Evolutionary conservation across 345 rosid species (phyloP).

Genomic region (Clausena lansium): DNA sequence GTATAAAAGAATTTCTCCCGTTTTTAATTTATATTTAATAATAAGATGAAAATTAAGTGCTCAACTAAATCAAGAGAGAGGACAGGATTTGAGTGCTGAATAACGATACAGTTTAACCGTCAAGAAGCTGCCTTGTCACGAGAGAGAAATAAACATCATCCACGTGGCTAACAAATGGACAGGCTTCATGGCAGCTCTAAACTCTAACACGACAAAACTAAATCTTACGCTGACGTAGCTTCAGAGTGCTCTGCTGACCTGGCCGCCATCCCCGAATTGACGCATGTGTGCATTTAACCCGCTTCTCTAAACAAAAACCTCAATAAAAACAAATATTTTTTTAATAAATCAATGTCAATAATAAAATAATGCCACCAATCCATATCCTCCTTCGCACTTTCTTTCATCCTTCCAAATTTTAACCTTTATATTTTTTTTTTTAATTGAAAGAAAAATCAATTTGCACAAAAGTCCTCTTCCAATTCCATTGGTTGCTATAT

Average conservation of each 20-base stretch:
- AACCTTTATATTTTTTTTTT: background rate
- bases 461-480: background rate
- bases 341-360: background rate
- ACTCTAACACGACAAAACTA: slow-evolving; percentile 10
- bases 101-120: background rate
- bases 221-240: slow-evolving; percentile 17
- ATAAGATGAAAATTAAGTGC: no score
- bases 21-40: no score
- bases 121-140: slow-evolving; percentile 13
- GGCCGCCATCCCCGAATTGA: slow-evolving; percentile 34
- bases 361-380: slow-evolving; percentile 11
- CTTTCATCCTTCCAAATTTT: background rate
- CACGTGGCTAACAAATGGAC: slow-evolving; percentile 22
- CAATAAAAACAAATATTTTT: background rate
- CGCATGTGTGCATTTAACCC: slow-evolving; percentile 31
- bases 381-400: background rate
- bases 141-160: background rate
- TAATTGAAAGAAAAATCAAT: no score
- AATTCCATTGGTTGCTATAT: slow-evolving; percentile 9
- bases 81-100: background rate
- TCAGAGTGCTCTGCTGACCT: slow-evolving; percentile 10
- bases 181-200: background rate
- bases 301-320: background rate
- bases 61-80: no score
- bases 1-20: no score